phyloP scores from a whole-genome alignment of 2,329 filamentous ascomycete genomes.

The Chaetomium strumarium region DNA sequence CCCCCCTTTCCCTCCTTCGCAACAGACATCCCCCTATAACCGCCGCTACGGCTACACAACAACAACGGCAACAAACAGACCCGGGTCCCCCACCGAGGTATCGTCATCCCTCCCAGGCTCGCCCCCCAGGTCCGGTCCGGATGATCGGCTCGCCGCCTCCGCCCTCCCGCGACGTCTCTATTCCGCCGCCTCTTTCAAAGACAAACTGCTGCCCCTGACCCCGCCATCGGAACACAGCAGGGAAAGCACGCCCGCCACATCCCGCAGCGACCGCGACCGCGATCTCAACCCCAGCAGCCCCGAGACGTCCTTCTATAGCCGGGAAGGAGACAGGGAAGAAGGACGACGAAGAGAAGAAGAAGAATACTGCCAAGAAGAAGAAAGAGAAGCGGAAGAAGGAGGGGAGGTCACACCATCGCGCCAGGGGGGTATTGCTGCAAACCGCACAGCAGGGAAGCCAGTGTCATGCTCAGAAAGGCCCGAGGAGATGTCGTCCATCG shows the following conservation, averaged over 20 bases:
- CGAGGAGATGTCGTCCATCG: too few species aligned
- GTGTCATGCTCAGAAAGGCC: too few species aligned
- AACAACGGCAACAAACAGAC: background rate
- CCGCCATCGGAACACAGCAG: conserved; percentile 27
- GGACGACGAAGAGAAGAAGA: background rate
- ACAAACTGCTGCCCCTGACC: conserved; percentile 32
- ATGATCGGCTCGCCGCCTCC: conserved; percentile 13
- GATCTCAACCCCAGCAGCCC: conserved; percentile 11
- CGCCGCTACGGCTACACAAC: conserved; percentile 8
- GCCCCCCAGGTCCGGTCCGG: background rate
- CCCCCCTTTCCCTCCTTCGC: conserved; percentile 12
- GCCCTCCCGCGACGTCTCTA: conserved; percentile 15
- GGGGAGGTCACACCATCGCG: background rate
- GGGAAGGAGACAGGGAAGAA: background rate
- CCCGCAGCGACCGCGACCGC: conserved; percentile 4
- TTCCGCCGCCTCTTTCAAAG: conserved; percentile 12
- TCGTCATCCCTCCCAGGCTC: conserved; percentile 5
- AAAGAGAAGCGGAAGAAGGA: background rate
- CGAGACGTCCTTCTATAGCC: conserved; percentile 10
- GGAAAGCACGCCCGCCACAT: conserved; percentile 22
- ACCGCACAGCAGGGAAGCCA: too few species aligned
- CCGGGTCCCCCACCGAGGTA: conserved; percentile 3
- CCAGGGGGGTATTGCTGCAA: too few species aligned
- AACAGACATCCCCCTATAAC: conserved; percentile 14
- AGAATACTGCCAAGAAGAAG: conserved; percentile 3